Evolutionary conservation across 805 yeast genomes (phyloP).

Genomic region (Kazachstania africana): DNA sequence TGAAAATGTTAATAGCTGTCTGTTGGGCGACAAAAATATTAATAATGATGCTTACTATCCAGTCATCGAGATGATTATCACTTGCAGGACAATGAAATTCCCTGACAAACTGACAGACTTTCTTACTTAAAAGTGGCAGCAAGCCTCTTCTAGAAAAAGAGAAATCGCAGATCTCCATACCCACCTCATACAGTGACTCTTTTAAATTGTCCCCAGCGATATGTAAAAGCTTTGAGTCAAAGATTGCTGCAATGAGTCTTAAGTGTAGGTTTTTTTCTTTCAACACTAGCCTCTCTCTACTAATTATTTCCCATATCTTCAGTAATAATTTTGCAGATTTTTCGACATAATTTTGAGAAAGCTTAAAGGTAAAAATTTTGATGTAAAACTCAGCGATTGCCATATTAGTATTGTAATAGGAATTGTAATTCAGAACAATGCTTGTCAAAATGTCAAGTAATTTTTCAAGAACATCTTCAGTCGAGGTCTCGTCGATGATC

Average conservation of each 20-base stretch:
- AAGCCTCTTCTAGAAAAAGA: conserved; percentile 57
- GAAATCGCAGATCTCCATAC: conserved; percentile 34
- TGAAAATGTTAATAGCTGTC: conserved; percentile 43
- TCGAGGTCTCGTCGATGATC: not conserved
- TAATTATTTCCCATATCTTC: conserved; percentile 47
- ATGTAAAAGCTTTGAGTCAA: conserved; percentile 31
- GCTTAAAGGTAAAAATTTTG: too few relatives aligned
- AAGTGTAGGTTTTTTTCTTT: conserved; percentile 57
- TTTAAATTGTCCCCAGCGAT: conserved; percentile 24
- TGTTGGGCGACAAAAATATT: conserved; percentile 39
- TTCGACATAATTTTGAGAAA: not conserved
- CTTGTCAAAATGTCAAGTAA: conserved; percentile 1
- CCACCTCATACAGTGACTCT: conserved; percentile 12
- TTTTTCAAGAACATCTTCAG: conserved; percentile 3
- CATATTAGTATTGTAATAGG: not conserved
- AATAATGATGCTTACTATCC: conserved; percentile 43
- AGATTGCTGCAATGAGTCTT: conserved; percentile 38
- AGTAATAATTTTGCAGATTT: conserved; percentile 25
- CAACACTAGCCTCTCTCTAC: conserved; percentile 47
- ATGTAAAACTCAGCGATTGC: not conserved
- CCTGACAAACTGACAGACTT: conserved; percentile 35
- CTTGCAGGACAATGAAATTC: not conserved
- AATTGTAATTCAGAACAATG: not conserved
- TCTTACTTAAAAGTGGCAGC: conserved; percentile 44
- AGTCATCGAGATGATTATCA: conserved; percentile 27